Evolutionary conservation across 225 moss, liverwort and hornwort genomes (phyloP).

Genomic region (Ulota crispa): DNA sequence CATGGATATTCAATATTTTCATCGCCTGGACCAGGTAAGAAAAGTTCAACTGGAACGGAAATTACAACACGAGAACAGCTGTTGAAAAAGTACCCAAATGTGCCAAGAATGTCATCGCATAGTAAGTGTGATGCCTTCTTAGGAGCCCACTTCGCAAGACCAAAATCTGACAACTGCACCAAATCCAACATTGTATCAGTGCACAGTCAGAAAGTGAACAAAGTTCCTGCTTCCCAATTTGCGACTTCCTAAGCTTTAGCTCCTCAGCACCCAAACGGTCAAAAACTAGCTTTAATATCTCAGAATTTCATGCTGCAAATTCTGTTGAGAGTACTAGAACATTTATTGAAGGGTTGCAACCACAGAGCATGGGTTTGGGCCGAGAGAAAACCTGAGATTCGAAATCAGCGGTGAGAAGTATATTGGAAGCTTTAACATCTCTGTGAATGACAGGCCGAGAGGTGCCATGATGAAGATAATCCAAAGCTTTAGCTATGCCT

Average conservation of each 20-base stretch:
- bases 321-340: background rate
- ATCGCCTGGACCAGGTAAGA: background rate
- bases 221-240: background rate
- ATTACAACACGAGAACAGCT: background rate
- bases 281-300: background rate
- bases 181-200: background rate
- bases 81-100: conserved; percentile 49
- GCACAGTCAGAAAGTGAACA: background rate
- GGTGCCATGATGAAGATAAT: conserved; percentile 52
- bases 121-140: conserved; percentile 42
- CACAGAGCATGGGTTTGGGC: background rate
- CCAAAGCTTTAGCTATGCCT: conserved; percentile 49
- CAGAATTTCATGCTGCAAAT: background rate
- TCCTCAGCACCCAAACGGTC: background rate
- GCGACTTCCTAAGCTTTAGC: background rate
- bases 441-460: conserved; percentile 46
- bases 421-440: conserved; percentile 64
- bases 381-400: conserved; percentile 47
- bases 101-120: conserved; percentile 61
- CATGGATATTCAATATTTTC: background rate
- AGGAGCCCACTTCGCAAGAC: conserved; percentile 67
- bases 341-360: background rate
- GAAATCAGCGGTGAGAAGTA: conserved; percentile 53
- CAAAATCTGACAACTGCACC: conserved; percentile 64
- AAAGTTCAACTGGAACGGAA: background rate